Conservation (phyloP, 2,329 filamentous ascomycete species). For the Penicillium sp. region DNA sequence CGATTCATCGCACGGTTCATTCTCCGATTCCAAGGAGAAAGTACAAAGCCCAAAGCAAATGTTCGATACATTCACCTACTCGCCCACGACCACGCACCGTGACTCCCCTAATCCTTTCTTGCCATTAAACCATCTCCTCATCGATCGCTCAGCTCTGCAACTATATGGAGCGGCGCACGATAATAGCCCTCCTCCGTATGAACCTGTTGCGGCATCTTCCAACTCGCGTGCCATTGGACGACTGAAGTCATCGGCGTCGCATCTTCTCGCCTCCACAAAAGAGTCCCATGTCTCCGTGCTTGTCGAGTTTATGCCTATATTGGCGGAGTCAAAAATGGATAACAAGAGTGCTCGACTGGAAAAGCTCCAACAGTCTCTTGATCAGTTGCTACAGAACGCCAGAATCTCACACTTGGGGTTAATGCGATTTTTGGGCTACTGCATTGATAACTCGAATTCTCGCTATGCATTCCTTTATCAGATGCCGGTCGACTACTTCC, state of each 20-base stretch:
- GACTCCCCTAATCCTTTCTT: conserved; percentile 19
- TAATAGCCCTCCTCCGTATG: conserved; percentile 37
- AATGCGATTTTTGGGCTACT: conserved; percentile 45
- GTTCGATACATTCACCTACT: conserved; percentile 21
- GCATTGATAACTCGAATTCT: conserved; percentile 48
- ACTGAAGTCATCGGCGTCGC: conserved; percentile 33
- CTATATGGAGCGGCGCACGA: conserved; percentile 34
- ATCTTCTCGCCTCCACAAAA: conserved; percentile 25
- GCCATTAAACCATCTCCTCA: conserved; percentile 29
- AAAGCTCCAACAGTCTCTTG: conserved; percentile 32
- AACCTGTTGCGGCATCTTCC: conserved; percentile 35
- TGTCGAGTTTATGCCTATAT: conserved; percentile 37
- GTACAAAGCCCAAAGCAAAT: conserved; percentile 18
- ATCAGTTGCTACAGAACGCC: conserved; percentile 36
- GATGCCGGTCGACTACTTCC: conserved; percentile 44
- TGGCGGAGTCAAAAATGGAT: conserved; percentile 28
- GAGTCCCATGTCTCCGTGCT: conserved; percentile 34
- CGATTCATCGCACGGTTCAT: conserved; percentile 29
- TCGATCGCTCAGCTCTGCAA: conserved; percentile 35
- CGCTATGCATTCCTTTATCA: conserved; percentile 55
- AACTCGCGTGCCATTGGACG: conserved; percentile 37
- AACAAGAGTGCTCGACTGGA: conserved; percentile 24
- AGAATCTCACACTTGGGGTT: conserved; percentile 36
- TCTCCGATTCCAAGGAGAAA: conserved; percentile 31
- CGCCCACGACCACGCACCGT: conserved; percentile 19